Evolutionary conservation across 2,329 filamentous ascomycete genomes (phyloP), one percentile per base, ranked within the genome.

Genomic region (Xylaria sp.): DNA sequence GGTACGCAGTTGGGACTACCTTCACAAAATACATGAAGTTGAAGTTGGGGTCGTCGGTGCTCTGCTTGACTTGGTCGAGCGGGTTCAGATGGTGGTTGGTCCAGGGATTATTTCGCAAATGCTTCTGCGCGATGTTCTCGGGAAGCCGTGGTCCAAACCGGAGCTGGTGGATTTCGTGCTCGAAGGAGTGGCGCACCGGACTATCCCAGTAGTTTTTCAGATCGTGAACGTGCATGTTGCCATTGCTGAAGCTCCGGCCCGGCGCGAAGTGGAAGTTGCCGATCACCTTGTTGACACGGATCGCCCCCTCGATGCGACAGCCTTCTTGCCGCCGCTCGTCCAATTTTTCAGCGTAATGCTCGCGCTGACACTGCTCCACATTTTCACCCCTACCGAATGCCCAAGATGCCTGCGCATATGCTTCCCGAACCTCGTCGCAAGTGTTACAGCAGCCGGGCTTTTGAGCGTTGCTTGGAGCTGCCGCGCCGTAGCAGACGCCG

Each of bases 21-120:
- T 99, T 99, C 74, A 99, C 82, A 74, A 99, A 99, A 79, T 99
- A 99, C 91, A 97, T 96, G 74, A 88, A 99, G 78, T 97, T 99
- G 80, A 83, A 97, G 61, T 89, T 89, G 63, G 91, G 84, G 67
- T 97, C 92, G 34, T 83, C 78, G 2, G 91, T 95, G 48, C 80
- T 76, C 78, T 97, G 92, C 60, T 82, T 77, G 2, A 88, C 90
- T 48, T 83, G 81, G 68, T 99, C 95, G 4, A 99, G 84, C 4
- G 94, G 94, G 74, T 97, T 97, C 63, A 91, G 75, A 73, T 97
- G 92, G 74, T 96, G 90, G 73, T 91, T 92, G 9, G 89, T 91
- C 91, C 91, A 96, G 56, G 78, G 81, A 69, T 75, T 78, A 8
- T 73, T 71, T 66, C 78, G 81, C 53, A 73, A 71, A 63, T 71